These are phyloP conservation scores for Kalmusia sp. DNA, from an alignment of 2,329 filamentous ascomycete genomes.

Conservation along the genomic window DNA sequence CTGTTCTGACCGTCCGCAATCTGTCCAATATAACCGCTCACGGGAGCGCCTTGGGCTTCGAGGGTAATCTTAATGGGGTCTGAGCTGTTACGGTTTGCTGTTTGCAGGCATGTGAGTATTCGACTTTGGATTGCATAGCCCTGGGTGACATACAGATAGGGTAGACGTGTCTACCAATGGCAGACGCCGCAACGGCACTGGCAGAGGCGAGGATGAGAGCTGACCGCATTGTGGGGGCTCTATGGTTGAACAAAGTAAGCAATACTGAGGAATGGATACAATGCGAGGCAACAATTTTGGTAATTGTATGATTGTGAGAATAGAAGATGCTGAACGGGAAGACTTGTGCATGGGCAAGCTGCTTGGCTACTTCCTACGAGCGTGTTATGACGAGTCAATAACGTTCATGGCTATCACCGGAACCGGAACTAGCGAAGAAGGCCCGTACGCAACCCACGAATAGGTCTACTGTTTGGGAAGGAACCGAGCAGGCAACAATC, in stretches of 20 bases:
- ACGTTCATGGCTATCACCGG: not conserved
- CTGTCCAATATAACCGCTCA: conserved; percentile 63
- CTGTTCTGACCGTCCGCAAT: conserved; percentile 67
- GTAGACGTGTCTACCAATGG: conserved; percentile 11
- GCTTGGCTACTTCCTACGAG: not conserved
- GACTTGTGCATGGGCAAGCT: not conserved
- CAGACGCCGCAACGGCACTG: conserved; percentile 25
- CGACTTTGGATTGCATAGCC: not conserved
- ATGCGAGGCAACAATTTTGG: conserved; percentile 1
- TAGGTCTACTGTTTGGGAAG: too few relatives aligned
- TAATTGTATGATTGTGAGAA: not conserved
- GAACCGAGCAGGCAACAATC: not conserved
- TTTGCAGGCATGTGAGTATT: not conserved
- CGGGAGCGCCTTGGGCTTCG: too few relatives aligned
- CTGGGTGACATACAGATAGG: not conserved
- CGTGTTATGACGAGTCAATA: not conserved
- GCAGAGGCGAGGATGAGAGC: conserved; percentile 21
- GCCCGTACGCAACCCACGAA: too few relatives aligned
- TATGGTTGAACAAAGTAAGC: not conserved
- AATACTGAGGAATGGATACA: conserved; percentile 5
- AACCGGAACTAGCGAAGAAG: not conserved
- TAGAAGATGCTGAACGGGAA: not conserved
- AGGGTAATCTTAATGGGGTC: conserved; percentile 11
- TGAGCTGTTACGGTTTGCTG: not conserved
- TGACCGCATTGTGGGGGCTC: conserved; percentile 26